Conservation (phyloP, 768 basidiomycete species). For the Xerocomellus amylosporus region DNA sequence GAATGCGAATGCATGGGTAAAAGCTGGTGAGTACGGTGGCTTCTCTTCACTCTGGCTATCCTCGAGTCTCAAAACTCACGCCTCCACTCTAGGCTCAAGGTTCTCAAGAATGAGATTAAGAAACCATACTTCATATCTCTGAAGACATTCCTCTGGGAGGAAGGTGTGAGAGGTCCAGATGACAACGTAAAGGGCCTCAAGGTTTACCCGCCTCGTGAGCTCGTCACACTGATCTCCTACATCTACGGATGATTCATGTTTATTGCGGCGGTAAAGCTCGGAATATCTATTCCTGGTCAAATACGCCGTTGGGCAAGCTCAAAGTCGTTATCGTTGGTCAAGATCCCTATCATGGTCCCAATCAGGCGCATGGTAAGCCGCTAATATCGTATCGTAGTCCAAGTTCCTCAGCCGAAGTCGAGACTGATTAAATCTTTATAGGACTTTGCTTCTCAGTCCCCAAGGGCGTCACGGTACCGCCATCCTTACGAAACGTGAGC, state of each 20-base stretch:
- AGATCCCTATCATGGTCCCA: slow-evolving; percentile 79
- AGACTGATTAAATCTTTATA: slow-evolving; percentile 29
- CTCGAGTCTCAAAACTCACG: slow-evolving; percentile 3
- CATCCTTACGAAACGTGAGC: slow-evolving; percentile 78
- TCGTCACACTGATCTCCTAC: slow-evolving; percentile 26
- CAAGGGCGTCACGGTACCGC: slow-evolving; percentile 67
- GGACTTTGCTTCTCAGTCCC: slow-evolving; percentile 92
- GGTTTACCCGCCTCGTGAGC: slow-evolving; percentile 75
- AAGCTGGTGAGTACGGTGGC: slow-evolving; percentile 49
- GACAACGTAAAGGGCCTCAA: slow-evolving; percentile 47
- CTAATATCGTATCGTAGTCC: neutral
- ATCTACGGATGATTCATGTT: slow-evolving; percentile 3
- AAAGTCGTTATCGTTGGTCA: slow-evolving; percentile 89
- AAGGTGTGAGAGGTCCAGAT: slow-evolving; percentile 55
- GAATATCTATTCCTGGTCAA: slow-evolving; percentile 90
- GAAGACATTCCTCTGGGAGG: slow-evolving; percentile 65
- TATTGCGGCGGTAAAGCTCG: slow-evolving; percentile 46
- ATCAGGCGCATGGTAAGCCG: slow-evolving; percentile 79
- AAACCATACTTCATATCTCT: slow-evolving; percentile 75
- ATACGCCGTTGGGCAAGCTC: slow-evolving; percentile 80
- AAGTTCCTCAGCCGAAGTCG: slow-evolving; percentile 2
- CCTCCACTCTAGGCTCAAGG: slow-evolving; percentile 55
- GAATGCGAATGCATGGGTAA: slow-evolving; percentile 74
- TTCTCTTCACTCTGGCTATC: neutral
- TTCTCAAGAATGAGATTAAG: slow-evolving; percentile 69